Evolutionary conservation across 2,329 filamentous ascomycete genomes (phyloP), one percentile per base, ranked within the genome.

Genomic region (Chlorencoelia australis): DNA sequence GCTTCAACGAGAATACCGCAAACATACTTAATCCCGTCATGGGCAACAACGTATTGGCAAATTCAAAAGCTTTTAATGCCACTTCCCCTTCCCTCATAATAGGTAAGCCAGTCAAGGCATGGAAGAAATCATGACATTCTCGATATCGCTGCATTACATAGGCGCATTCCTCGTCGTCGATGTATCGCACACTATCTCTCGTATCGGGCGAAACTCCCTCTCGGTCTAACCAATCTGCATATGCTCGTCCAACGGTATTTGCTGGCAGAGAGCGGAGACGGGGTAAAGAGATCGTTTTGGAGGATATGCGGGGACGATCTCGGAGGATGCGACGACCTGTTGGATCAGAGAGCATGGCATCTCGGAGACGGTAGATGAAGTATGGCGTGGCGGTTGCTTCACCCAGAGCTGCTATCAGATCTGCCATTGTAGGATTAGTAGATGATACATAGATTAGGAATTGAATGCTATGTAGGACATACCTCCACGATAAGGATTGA

Each of bases 71-170:
- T 64, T 98, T 98, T 49, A 98, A 71, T n/a, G 89, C 91, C 9
- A 98, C 73, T 66, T 98, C 91, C 17, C 91, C 91, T 65, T 98
- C 91, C n/a, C 87, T 73, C 45, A 94, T 81, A 27, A 93, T 75
- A 0, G 91, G 91, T 31, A 98, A 63, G 0, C 89, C 89, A 1
- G 88, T 94, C 35, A 98, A 68, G 0, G 91, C 89, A 60, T 98
- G 91, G 64, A 93, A 95, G 62, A 98, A 95, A 59, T 98, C 91
- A 60, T 98, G 91, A 48, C 83, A 94, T 62, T 98, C 91, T 44
- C 91, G 79, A 61, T 98, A 98, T 36, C 91, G 77, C 66, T 96
- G 91, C 83, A 98, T 93, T 13, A 96, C 91, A 64, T 96, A 98
- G 22, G 91, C 91, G 58, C 88, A 94, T 62, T 98, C 91, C 50